Conservation (phyloP, 352 stramenopile genomes). For the Phytophthora tubulina region DNA sequence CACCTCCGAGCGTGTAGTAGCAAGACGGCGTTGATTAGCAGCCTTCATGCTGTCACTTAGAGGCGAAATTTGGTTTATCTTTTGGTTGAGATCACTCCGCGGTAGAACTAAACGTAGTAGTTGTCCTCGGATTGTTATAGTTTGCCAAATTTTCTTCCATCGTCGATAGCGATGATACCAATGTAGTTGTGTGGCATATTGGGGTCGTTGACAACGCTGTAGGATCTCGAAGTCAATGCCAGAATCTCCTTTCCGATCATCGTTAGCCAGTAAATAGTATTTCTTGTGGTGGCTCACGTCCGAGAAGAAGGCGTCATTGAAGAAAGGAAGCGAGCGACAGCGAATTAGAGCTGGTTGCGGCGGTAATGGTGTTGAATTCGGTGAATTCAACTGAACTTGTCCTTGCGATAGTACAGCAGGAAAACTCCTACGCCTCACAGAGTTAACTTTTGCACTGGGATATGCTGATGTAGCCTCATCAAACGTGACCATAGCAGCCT, state of each 20-base stretch:
- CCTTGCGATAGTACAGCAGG: constrained; percentile 10
- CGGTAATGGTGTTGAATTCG: neutral
- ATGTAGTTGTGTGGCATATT: constrained; percentile 55
- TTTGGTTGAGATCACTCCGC: neutral
- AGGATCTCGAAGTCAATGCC: constrained; percentile 65
- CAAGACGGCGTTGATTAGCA: neutral
- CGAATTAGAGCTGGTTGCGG: constrained; percentile 39
- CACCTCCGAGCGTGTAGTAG: constrained; percentile 18
- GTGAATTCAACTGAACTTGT: neutral
- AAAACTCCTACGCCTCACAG: constrained; percentile 19
- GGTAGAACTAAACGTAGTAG: neutral
- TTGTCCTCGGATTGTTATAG: neutral
- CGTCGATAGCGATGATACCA: constrained; percentile 53
- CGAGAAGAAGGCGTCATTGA: constrained; percentile 51
- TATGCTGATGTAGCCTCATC: neutral
- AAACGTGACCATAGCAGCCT: neutral
- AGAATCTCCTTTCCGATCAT: constrained; percentile 45
- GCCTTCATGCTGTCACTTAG: neutral
- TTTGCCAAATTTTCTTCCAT: constrained; percentile 31
- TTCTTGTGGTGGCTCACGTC: constrained; percentile 41
- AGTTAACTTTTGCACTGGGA: constrained; percentile 11
- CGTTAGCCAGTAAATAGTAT: constrained; percentile 15
- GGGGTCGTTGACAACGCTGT: constrained; percentile 55
- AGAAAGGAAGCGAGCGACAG: constrained; percentile 58
- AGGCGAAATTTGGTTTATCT: neutral